Percentiles rank a stretch among this genome's conserved stretches.
These are phyloP conservation scores for Euphorbia celastroides DNA, from an alignment of 441 rosid species.

Conservation along the genomic window DNA sequence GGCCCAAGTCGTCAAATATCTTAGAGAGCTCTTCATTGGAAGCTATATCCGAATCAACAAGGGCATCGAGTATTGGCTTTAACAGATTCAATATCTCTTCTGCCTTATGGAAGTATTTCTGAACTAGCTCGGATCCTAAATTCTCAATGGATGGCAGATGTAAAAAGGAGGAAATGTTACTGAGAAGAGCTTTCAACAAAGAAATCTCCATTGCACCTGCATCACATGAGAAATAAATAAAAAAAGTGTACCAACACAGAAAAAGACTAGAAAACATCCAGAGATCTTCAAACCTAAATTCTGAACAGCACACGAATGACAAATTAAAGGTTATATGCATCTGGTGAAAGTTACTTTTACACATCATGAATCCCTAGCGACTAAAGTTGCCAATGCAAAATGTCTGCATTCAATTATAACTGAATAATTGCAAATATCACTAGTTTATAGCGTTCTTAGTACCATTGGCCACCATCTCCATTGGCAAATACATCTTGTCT, in stretches of 20 bases:
- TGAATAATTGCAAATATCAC: background rate
- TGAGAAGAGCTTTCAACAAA: constrained; percentile 56
- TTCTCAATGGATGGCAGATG: constrained; percentile 46
- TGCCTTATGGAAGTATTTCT: constrained; percentile 51
- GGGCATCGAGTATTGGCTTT: constrained; percentile 68
- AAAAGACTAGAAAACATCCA: constrained; percentile 4
- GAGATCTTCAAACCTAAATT: constrained; percentile 5
- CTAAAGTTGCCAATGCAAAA: background rate
- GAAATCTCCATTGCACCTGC: constrained; percentile 79
- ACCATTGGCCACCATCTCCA: too few relatives aligned
- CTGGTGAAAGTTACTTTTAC: background rate
- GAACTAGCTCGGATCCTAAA: constrained; percentile 48
- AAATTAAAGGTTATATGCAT: background rate
- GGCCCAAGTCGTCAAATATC: constrained; percentile 59
- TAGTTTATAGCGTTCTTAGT: too few relatives aligned
- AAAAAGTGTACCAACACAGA: constrained; percentile 3
- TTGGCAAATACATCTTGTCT: too few relatives aligned
- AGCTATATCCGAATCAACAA: constrained; percentile 52
- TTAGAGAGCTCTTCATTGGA: constrained; percentile 50
- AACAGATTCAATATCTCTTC: constrained; percentile 71
- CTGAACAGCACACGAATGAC: background rate
- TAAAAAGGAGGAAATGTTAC: constrained; percentile 50
- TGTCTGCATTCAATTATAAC: background rate
- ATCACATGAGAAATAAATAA: constrained; percentile 10
- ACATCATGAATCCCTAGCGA: background rate